Conservation (phyloP, 306 rosid genomes). For the Corylus americana region DNA sequence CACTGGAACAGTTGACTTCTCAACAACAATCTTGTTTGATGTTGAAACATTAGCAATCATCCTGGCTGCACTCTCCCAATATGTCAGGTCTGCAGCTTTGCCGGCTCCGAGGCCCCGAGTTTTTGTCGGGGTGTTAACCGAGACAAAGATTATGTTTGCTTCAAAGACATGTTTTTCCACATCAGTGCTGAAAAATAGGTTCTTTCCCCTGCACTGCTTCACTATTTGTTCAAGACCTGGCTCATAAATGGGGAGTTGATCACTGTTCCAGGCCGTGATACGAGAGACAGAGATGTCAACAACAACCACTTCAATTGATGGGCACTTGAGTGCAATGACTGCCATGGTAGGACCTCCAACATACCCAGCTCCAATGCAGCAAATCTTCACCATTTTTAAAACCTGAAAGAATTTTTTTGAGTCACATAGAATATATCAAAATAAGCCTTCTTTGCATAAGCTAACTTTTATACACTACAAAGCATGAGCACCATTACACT, state of each 20-base stretch:
- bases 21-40: constrained; percentile 73
- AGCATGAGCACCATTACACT: neutral
- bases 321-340: constrained; percentile 78
- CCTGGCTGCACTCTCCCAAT: constrained; percentile 87
- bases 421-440: neutral
- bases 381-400: constrained; percentile 70
- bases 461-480: neutral
- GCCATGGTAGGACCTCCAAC: constrained; percentile 93
- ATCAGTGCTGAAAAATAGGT: constrained; percentile 72
- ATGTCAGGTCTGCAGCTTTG: constrained; percentile 78
- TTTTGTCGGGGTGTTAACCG: constrained; percentile 83
- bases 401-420: constrained; percentile 14
- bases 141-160: constrained; percentile 75
- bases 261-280: constrained; percentile 79
- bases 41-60: constrained; percentile 70
- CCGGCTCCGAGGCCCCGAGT: constrained; percentile 78
- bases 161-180: constrained; percentile 69
- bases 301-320: constrained; percentile 67
- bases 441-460: neutral
- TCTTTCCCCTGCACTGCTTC: constrained; percentile 72
- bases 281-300: constrained; percentile 75
- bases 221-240: constrained; percentile 76
- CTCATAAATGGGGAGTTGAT: constrained; percentile 74
- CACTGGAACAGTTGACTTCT: constrained; percentile 86
- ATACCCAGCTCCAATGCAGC: constrained; percentile 88